Base-by-base conservation (phyloP, 768 basidiomycete species). In the Agaricus blazei region DNA sequence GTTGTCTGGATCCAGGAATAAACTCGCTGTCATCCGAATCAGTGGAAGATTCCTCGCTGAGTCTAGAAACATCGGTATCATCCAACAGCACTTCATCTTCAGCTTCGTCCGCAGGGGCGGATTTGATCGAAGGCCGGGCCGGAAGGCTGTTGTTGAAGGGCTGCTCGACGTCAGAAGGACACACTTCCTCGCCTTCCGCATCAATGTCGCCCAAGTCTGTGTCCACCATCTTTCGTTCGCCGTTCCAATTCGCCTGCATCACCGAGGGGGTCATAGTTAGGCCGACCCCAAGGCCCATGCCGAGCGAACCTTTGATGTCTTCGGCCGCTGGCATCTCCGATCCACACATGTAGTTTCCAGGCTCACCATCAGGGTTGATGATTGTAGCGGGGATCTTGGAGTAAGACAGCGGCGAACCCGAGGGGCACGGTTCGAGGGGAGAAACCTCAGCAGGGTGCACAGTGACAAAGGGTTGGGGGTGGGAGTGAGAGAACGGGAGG, bases 21-120 rank as follows among this genome's bases (percentile, higher is more conserved):
- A 68, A 72, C 61, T 72, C 69, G 54, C 66, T 64, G 44, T 65
- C 70, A 55, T 67, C 63, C 28, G 66, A 63, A 34, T 70, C 48
- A 14, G 58, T 41, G 31, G 53, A 52, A 38, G 52, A 51, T 3
- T 59, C 52, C 36, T 56, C 54, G 40, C 54, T 56, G 11, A 43
- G 42, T 26, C 44, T 56, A 31, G 54, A 56, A 23, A 34, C 54
- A 14, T 54, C 52, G 34, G 54, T 49, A 40, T 63, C 67, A 42
- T 66, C 59, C 14, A 59, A 59, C 54, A 57, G 63, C 14, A 62
- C 64, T n/a, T 64, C 66, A 14, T 62, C 64, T 8, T 65, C 65
- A 31, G 64, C 70, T 9, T 66, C 66, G 28, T 61, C 60, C 41
- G 57, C 53, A 19, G 48, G 24, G 37, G 28, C 28, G 19, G 57